Evolutionary conservation across 2,329 filamentous ascomycete species (phyloP).

Genomic region (Ophiostoma ulmi): DNA sequence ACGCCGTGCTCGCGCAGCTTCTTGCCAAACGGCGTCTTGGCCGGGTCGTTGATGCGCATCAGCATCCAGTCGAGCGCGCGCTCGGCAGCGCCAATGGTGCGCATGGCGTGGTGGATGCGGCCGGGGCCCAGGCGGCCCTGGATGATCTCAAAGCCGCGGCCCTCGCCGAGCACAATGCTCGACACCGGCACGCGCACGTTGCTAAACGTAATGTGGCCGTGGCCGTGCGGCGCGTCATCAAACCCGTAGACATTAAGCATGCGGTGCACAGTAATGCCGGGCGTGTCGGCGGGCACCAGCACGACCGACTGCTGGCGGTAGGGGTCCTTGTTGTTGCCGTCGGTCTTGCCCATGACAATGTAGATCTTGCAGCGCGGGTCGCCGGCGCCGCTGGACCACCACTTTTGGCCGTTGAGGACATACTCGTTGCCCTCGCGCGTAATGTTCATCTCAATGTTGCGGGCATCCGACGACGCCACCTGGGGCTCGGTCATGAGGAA

Average conservation of each 20-base stretch:
- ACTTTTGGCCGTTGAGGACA: conserved; percentile 94
- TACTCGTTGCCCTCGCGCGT: conserved; percentile 78
- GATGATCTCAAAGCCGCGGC: conserved; percentile 95
- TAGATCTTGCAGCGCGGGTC: conserved; percentile 90
- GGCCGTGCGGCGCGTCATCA: conserved; percentile 96
- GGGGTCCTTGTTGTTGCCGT: conserved; percentile 65
- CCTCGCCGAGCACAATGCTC: conserved; percentile 88
- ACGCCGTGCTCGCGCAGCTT: conserved; percentile 83
- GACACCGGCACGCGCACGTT: conserved; percentile 80
- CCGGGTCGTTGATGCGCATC: conserved; percentile 84
- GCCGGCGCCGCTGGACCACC: conserved; percentile 96
- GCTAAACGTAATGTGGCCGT: conserved; percentile 84
- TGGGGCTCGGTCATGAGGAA: conserved; percentile 94
- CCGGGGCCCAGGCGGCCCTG: conserved; percentile 93
- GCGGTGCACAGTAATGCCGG: conserved; percentile 85
- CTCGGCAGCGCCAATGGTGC: conserved; percentile 85
- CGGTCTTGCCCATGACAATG: conserved; percentile 93
- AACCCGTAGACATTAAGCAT: conserved; percentile 94
- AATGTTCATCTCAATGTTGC: conserved; percentile 84
- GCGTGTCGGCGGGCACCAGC: conserved; percentile 72
- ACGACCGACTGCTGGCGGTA: conserved; percentile 94
- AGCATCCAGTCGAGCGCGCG: conserved; percentile 92
- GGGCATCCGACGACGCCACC: conserved; percentile 83
- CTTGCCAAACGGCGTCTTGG: conserved; percentile 88
- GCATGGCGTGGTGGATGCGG: conserved; percentile 97